Evolutionary conservation across 768 basidiomycete species (phyloP), one percentile per base, ranked within the genome.

Genomic region (Sporobolomyces pararoseus): DNA sequence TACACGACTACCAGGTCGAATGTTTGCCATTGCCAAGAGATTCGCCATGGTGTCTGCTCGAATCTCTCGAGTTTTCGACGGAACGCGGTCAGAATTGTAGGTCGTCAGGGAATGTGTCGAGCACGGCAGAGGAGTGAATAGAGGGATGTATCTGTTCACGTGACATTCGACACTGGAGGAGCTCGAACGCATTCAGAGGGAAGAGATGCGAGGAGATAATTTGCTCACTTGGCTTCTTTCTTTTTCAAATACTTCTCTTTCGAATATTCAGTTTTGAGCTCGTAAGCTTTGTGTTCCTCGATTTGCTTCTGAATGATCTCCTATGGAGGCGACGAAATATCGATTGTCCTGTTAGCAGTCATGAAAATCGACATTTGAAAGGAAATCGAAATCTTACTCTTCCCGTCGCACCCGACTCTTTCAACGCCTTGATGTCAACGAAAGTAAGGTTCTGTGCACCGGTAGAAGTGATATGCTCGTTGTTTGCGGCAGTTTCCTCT

Each of bases 221-320:
- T 42, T 1, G 74, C 87, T 74, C 77, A 95, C 94, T 98, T 99
- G 65, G 90, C 92, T 81, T 94, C 91, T 79, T 99, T 99, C 46
- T 91, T 84, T 79, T 94, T 95, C 79, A 86, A 89, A 80, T 97
- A 99, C 79, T 99, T 99, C 77, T 98, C 94, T 80, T 99, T 98
- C 80, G 90, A 93, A 80, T 94, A 98, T 79, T 95, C 96, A 1
- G 94, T 98, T 80, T 98, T 98, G 57, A 98, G 82, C 16, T 87
- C 86, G 79, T 89, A 99, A 75, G 90, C 89, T 35, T 89, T 88
- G 76, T 98, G 95, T 76, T 88, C 86, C 75, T 91, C 91, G 54
- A 97, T 95, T 79, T 98, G 95, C 79, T 84, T 87, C 77, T 89
- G 87, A 78, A 98, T 95, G 61, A 99, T 97, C 76, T 97, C 94